Conservation (phyloP, 1,284 basidiomycete species). For the Meira miltonrushii region DNA sequence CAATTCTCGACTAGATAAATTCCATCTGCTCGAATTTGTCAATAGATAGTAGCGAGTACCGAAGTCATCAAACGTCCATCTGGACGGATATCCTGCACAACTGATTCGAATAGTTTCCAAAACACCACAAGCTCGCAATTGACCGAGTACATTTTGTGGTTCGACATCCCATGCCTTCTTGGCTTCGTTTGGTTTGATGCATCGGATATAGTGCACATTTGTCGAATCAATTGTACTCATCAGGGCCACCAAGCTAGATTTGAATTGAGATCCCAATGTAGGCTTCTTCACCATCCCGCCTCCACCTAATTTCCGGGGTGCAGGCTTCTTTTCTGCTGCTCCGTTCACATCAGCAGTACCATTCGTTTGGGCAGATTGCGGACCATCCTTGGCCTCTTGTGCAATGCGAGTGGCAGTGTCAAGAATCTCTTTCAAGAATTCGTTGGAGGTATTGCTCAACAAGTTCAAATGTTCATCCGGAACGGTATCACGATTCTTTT, state of each 20-base stretch:
- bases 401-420: constrained; percentile 75
- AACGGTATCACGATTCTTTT: constrained; percentile 98
- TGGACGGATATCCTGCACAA: constrained; percentile 96
- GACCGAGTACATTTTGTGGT: constrained; percentile 89
- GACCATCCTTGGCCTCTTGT: constrained; percentile 30
- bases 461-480: constrained; percentile 94
- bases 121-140: constrained; percentile 96
- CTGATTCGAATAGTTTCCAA: constrained; percentile 98
- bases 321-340: constrained; percentile 19
- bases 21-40: constrained; percentile 78
- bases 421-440: constrained; percentile 89
- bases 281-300: constrained; percentile 77
- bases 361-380: constrained; percentile 12
- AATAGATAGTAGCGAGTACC: constrained; percentile 99
- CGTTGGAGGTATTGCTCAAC: constrained; percentile 76
- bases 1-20: constrained; percentile 58
- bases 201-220: constrained; percentile 98
- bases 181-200: constrained; percentile 97
- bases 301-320: constrained; percentile 25
- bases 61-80: constrained; percentile 98
- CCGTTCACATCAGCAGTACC: constrained; percentile 16
- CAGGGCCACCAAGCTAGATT: constrained; percentile 81
- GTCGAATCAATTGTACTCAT: constrained; percentile 98
- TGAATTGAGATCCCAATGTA: constrained; percentile 97
- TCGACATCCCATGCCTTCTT: constrained; percentile 96